Evolutionary conservation across 208 protist genomes (phyloP), one percentile per base, ranked within the genome.

Genomic region (Leishmania guyanensis): DNA sequence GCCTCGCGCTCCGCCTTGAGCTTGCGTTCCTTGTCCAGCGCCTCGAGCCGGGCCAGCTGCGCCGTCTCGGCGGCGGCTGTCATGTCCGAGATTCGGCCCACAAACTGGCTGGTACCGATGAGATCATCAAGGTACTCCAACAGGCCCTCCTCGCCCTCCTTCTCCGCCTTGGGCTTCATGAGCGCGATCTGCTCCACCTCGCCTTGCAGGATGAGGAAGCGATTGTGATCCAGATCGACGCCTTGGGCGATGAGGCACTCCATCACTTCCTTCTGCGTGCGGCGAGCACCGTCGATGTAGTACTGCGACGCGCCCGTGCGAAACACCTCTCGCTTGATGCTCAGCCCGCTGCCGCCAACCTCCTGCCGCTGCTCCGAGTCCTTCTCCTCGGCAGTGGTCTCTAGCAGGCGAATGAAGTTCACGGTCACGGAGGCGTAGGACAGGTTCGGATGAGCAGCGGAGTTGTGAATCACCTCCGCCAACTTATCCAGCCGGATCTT

Each of bases 101-200:
- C 86, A 80, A 96, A 99, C 71, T 93, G 82, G 75, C 98, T 97
- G 6, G 96, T 98, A 50, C 97, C 99, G 87, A 99, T 99, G 58
- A 99, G 98, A 85, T 99, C 99, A 86, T 99, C 99, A 16, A 99
- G 93, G 88, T 99, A 99, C 89, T 99, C 99, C 8, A 99, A 92
- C 10, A 99, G 88, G n/a, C 99, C 99, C 70, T 98, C 97, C 75
- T 99, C 98, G 66, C 98, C 90, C 51, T 99, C 91, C 50, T 93
- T 95, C 71, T 96, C 91, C 17, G 96, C 99, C 86, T 99, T 99
- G 66, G 99, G 99, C 87, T 99, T 99, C 99, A 99, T 99, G 78
- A 99, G 90, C 17, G 99, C 97, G 79, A 99, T 99, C 85, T 98
- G 96, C 86, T 99, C 99, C 48, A 99, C 99, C 91, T 99, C 99